phyloP scores from a whole-genome alignment of 2,329 filamentous ascomycete genomes.

The Ilyonectria robusta region DNA sequence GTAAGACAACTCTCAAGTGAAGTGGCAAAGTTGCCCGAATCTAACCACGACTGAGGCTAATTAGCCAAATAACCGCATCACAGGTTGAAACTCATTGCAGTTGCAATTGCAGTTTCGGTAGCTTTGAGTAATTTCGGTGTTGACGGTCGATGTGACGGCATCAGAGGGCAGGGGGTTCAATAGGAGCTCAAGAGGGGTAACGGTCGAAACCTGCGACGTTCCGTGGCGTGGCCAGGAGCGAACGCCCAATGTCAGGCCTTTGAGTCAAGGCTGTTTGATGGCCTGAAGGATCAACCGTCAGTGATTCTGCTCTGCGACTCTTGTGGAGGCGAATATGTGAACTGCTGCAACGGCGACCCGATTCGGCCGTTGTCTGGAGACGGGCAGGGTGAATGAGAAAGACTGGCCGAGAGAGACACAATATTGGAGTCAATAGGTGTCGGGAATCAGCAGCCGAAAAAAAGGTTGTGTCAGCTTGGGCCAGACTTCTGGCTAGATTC shows the following conservation, averaged over 20 bases:
- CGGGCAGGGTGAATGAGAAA: not conserved
- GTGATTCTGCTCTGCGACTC: not conserved
- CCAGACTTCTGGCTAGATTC: not conserved
- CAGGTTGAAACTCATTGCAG: conserved; percentile 1
- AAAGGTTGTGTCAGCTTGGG: not conserved
- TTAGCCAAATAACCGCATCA: not conserved
- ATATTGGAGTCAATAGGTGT: not conserved
- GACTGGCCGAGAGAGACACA: not conserved
- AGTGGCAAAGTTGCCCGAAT: not conserved
- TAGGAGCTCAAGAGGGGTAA: not conserved
- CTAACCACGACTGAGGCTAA: not conserved
- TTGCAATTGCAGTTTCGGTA: not conserved
- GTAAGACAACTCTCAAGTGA: not conserved
- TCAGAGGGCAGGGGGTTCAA: not conserved
- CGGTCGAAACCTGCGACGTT: conserved; percentile 5
- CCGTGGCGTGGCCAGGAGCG: not conserved
- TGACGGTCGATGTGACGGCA: not conserved
- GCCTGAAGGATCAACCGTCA: not conserved
- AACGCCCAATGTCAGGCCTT: not conserved
- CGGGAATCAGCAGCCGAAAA: not conserved
- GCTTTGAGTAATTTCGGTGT: not conserved
- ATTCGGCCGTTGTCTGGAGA: not conserved
- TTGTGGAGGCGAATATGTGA: conserved; percentile 1
- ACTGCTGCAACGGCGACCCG: not conserved
- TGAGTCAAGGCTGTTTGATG: conserved; percentile 2